Base-by-base conservation (phyloP, 1,284 basidiomycete species). In the Cutaneotrichosporon spelunceum region DNA sequence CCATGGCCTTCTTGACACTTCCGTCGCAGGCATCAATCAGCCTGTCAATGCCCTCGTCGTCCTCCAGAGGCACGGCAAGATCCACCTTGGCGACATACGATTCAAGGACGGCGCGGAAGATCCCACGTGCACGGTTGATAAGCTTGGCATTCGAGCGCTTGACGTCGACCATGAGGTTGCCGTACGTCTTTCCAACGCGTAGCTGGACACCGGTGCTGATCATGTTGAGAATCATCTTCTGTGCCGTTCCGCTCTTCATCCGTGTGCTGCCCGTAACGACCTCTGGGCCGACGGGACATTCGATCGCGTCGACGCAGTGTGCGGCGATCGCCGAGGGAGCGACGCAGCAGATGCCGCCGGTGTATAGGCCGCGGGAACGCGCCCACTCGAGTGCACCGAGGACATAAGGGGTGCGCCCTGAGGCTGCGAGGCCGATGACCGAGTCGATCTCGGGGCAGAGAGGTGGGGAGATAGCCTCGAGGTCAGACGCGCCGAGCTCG, bases 191-290 rank as follows among this genome's bases (percentile, higher is more conserved):
- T 34, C 67, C 67, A 13, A 62, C 55, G n/a, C 54, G 56, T 21
- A 68, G 59, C 57, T 60, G 57, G 9, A 66, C 59, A 4, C 63
- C 65, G 1, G 65, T 65, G 10, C 59, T 62, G 33, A 68, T 57
- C 67, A 66, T 68, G 56, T 68, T 68, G 33, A 68, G 63, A 13
- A 68, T 61, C 67, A 68, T 65, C 61, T 68, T 68, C 24, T 59
- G 56, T 34, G 67, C 67, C 21, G 63, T 68, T 1, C 65, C 67
- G 21, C 49, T 50, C 63, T 68, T 68, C 63, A 68, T 65, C 49
- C 67, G 34, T 23, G 67, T 68, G 47, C 59, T 62, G 11, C 67
- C 67, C 19, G 67, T 67, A 14, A 68, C 66, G 23, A 65, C 67
- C 57, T 68, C 67, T 21, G 61, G 45, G 0, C 67, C 67, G 33